phyloP scores from a whole-genome alignment of 441 rosid genomes.

The Syzygium syzygioides region DNA sequence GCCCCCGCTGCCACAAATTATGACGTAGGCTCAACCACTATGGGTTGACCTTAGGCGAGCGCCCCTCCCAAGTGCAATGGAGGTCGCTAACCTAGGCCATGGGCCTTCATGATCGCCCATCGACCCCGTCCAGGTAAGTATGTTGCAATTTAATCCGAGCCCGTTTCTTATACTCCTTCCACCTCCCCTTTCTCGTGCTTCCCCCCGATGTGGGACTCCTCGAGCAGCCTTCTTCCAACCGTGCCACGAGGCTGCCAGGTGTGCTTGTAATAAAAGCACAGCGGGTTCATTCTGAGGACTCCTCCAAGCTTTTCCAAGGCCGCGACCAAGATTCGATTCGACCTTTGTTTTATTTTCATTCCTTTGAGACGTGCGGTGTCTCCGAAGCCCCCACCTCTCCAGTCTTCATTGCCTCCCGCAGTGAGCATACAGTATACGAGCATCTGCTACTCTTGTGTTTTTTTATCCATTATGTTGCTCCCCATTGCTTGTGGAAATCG shows the following conservation, averaged over 20 bases:
- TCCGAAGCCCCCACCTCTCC: neutral
- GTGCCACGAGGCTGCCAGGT: neutral
- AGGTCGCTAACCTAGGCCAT: neutral
- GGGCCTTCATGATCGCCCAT: neutral
- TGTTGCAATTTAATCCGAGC: neutral
- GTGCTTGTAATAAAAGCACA: neutral
- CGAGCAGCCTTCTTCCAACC: neutral
- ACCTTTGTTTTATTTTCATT: neutral
- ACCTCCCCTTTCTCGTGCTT: neutral
- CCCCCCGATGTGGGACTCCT: neutral
- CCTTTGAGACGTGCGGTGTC: neutral
- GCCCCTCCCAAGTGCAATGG: neutral
- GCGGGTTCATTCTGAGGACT: neutral
- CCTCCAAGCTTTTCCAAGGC: neutral
- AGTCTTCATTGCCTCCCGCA: neutral
- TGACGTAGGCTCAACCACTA: slow-evolving; percentile 52
- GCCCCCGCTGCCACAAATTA: slow-evolving; percentile 67
- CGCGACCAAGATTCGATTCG: neutral
- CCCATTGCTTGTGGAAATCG: neutral
- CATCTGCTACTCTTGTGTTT: neutral
- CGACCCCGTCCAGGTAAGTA: neutral
- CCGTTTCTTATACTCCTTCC: neutral
- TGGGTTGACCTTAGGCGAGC: neutral
- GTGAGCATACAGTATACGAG: neutral
- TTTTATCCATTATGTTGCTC: neutral